Conservation (phyloP, 495 filamentous ascomycete species). For the Neurospora sp. region DNA sequence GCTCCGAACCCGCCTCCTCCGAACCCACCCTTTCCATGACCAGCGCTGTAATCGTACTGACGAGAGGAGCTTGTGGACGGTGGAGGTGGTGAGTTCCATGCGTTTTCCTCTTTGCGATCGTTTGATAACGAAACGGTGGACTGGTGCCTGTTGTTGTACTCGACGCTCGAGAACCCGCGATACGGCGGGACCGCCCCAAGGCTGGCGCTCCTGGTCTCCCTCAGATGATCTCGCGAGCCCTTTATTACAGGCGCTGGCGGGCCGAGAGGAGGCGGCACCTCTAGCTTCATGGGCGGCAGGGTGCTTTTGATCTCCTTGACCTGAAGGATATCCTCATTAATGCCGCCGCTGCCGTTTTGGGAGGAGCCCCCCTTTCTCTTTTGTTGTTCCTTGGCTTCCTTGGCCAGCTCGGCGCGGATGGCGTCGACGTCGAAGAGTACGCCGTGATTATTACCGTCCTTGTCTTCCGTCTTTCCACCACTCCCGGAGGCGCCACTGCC, state of each 20-base stretch:
- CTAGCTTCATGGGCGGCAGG: conserved; percentile 77
- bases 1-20: background rate
- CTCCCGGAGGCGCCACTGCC: conserved; percentile 8
- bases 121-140: conserved; percentile 13
- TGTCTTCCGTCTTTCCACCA: conserved; percentile 30
- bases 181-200: conserved; percentile 14
- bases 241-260: conserved; percentile 15
- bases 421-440: conserved; percentile 96
- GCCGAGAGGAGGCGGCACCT: conserved; percentile 31
- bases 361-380: background rate
- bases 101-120: conserved; percentile 10
- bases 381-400: conserved; percentile 57
- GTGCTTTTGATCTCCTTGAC: conserved; percentile 80
- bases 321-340: conserved; percentile 42
- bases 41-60: conserved; percentile 2
- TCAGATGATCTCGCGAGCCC: conserved; percentile 29
- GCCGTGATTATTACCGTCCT: conserved; percentile 37
- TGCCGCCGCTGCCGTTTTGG: background rate
- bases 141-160: conserved; percentile 4
- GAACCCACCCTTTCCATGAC: background rate
- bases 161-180: conserved; percentile 17
- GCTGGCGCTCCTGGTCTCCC: conserved; percentile 42
- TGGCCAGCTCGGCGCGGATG: conserved; percentile 76
- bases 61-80: background rate
- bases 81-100: conserved; percentile 16